These are phyloP conservation scores for Venturia aucupariae DNA, from an alignment of 2,329 filamentous ascomycete species.

Conservation along the genomic window DNA sequence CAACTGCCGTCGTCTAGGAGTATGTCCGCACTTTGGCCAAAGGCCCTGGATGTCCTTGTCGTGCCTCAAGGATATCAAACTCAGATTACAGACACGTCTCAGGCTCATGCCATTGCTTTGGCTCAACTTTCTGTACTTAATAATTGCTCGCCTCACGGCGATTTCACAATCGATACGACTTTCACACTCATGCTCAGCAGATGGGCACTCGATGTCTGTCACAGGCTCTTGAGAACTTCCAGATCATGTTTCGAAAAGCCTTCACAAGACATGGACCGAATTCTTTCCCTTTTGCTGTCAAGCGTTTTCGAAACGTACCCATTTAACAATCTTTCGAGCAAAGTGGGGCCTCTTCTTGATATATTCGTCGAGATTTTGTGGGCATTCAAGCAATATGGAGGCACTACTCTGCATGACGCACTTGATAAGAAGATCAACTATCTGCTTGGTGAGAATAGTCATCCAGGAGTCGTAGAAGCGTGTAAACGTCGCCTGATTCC, in stretches of 20 bases:
- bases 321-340: not conserved
- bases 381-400: not conserved
- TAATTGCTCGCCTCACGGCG: not conserved
- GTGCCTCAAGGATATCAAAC: conserved; percentile 12
- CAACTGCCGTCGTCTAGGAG: conserved; percentile 1
- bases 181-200: not conserved
- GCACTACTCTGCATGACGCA: not conserved
- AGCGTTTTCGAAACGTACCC: not conserved
- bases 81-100: not conserved
- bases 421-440: not conserved
- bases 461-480: not conserved
- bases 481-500: not conserved
- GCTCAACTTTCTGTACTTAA: not conserved
- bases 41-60: conserved; percentile 8
- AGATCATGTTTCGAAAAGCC: not conserved
- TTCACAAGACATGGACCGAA: not conserved
- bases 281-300: not conserved
- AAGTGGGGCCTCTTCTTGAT: not conserved
- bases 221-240: not conserved
- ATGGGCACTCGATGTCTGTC: conserved; percentile 9
- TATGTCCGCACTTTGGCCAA: conserved; percentile 10
- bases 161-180: not conserved
- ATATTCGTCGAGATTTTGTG: not conserved
- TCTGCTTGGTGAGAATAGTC: not conserved
- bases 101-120: not conserved